phyloP scores from a whole-genome alignment of 1,139 yeast genomes.

The Geotrichum fermentans region DNA sequence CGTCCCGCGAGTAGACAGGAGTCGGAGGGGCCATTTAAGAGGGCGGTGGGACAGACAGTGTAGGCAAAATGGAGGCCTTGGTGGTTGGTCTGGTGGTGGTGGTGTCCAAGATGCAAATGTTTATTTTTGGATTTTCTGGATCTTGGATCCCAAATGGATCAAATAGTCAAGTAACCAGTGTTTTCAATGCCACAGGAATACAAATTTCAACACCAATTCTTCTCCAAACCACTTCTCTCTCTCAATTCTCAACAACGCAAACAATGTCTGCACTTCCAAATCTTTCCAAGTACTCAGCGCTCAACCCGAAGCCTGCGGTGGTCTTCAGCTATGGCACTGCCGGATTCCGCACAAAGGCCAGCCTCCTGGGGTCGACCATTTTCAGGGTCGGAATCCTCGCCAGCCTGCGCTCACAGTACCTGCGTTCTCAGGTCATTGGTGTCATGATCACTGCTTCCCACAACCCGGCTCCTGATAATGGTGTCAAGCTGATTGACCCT shows the following conservation, averaged over 20 bases:
- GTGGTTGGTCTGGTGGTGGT: not conserved
- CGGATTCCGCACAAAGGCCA: conserved; percentile 82
- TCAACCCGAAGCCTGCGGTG: conserved; percentile 47
- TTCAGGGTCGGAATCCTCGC: conserved; percentile 84
- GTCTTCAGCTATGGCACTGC: conserved; percentile 84
- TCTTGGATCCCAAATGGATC: not conserved
- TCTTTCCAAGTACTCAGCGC: conserved; percentile 18
- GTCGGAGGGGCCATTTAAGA: conserved; percentile 21
- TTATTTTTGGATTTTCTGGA: not conserved
- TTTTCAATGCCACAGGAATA: no score
- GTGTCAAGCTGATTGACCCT: conserved; percentile 94
- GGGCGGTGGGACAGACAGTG: not conserved
- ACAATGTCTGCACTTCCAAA: conserved; percentile 13
- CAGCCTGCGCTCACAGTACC: conserved; percentile 65
- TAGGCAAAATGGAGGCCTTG: not conserved
- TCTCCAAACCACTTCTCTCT: not conserved
- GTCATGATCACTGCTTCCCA: conserved; percentile 97
- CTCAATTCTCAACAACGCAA: conserved; percentile 3
- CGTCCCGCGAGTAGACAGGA: conserved; percentile 16
- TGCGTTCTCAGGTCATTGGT: conserved; percentile 60
- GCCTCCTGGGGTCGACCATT: conserved; percentile 70
- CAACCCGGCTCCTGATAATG: conserved; percentile 91
- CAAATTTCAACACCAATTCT: not conserved
- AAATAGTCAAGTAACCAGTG: not conserved
- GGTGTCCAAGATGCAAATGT: not conserved